These are phyloP conservation scores for Rosellinia necatrix DNA, from an alignment of 2,329 filamentous ascomycete genomes.

Conservation along the genomic window DNA sequence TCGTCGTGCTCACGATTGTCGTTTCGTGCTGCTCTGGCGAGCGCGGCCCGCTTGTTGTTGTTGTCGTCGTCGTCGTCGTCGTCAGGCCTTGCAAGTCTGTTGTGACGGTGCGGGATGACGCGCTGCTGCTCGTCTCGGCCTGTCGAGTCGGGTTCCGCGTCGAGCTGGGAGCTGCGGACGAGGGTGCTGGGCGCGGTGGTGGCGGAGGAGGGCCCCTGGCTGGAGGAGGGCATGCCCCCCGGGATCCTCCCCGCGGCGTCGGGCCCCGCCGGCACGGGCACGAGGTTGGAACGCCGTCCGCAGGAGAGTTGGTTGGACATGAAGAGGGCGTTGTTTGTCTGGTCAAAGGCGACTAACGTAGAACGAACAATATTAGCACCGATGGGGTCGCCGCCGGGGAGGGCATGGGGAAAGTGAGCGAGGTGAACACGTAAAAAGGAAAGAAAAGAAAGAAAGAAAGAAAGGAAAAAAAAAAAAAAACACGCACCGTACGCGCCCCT, in stretches of 20 bases:
- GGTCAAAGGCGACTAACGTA: slow-evolving; percentile 38
- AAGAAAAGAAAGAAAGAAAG: background rate
- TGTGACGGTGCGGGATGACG: no score
- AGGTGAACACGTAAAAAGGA: no score
- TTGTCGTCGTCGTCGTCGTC: slow-evolving; percentile 3
- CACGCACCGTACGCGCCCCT: slow-evolving; percentile 40
- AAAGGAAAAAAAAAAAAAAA: background rate
- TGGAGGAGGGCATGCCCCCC: slow-evolving; percentile 30
- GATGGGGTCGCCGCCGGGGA: fast-evolving
- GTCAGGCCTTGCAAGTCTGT: no score
- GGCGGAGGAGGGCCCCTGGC: background rate
- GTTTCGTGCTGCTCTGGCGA: no score
- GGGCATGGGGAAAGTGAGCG: no score
- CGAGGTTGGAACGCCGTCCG: slow-evolving; percentile 33
- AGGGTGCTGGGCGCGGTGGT: background rate
- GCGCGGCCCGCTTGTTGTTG: no score
- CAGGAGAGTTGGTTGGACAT: slow-evolving; percentile 39
- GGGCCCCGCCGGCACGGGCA: slow-evolving; percentile 36
- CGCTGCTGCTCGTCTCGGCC: no score
- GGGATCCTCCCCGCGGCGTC: slow-evolving; percentile 35
- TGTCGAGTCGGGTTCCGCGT: slow-evolving; percentile 16
- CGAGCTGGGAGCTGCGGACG: background rate
- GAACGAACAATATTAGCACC: background rate
- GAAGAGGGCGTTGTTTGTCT: slow-evolving; percentile 38
- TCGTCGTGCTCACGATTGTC: slow-evolving; percentile 35